Conservation (phyloP, 2,329 filamentous ascomycete genomes). For the Xylaria sp. region DNA sequence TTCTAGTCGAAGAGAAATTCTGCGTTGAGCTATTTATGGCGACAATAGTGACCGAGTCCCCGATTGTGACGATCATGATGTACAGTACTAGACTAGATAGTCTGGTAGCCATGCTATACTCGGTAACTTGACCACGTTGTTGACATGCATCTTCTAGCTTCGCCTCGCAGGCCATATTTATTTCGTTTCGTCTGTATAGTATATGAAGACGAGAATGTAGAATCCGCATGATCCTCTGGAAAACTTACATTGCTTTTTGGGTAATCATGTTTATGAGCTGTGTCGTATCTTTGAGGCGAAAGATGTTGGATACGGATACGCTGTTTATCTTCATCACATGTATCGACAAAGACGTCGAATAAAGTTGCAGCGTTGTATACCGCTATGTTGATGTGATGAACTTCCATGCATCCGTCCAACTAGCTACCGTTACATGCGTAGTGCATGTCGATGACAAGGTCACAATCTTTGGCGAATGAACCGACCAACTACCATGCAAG, state of each 20-base stretch:
- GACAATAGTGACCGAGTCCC: conserved; percentile 2
- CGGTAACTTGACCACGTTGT: conserved; percentile 28
- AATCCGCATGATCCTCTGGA: conserved; percentile 32
- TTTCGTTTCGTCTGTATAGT: conserved; percentile 14
- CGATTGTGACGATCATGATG: conserved; percentile 25
- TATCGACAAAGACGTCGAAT: conserved; percentile 9
- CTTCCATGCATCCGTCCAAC: conserved; percentile 18
- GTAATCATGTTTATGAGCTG: neutral
- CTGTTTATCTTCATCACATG: conserved; percentile 1
- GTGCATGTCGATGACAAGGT: conserved; percentile 26
- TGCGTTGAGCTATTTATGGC: conserved; percentile 23
- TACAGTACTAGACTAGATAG: neutral
- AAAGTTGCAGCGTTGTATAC: conserved; percentile 19
- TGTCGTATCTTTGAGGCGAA: neutral
- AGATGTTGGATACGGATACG: conserved; percentile 3
- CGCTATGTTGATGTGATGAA: conserved; percentile 30
- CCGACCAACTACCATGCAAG: conserved; percentile 15
- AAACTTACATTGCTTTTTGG: conserved; percentile 5
- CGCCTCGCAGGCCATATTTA: conserved; percentile 10
- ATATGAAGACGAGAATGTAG: conserved; percentile 10
- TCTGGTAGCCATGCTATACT: neutral
- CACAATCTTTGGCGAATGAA: conserved; percentile 25
- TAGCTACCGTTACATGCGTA: conserved; percentile 24
- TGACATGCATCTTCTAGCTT: conserved; percentile 18
- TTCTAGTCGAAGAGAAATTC: conserved; percentile 12